A percentile compares a stretch with the other conserved stretches of the same genome.
Evolutionary conservation across 176 grass and related monocot species (phyloP).

Genomic region (Dendrocalamus sinicus): DNA sequence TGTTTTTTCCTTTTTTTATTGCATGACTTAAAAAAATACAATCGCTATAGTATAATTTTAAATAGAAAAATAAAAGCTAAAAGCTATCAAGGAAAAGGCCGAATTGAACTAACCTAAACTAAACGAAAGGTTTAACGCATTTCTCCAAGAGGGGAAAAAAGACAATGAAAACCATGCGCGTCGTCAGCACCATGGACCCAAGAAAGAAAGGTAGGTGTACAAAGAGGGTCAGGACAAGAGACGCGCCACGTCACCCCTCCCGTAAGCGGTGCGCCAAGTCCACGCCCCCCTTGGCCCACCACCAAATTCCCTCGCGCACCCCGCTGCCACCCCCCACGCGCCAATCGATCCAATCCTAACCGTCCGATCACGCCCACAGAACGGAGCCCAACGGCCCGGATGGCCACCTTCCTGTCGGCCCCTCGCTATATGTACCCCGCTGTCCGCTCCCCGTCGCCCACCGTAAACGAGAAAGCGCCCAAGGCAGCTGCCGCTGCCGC

Average conservation of each 20-base stretch:
- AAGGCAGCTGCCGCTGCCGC: conserved; percentile 3
- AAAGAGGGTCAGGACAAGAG: no score
- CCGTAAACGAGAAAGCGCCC: conserved; percentile 6
- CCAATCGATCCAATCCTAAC: accelerated
- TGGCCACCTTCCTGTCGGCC: not conserved
- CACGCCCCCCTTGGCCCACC: conserved; percentile 15
- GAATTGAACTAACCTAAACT: no score
- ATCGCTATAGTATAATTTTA: no score
- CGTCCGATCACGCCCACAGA: conserved; percentile 41
- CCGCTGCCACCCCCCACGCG: not conserved
- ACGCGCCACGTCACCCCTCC: not conserved
- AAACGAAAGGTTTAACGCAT: no score
- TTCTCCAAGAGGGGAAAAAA: no score
- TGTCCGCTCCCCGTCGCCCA: not conserved
- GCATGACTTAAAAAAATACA: no score
- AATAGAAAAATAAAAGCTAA: no score
- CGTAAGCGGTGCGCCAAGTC: conserved; percentile 7
- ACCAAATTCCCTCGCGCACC: conserved; percentile 2
- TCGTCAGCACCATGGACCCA: no score
- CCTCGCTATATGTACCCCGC: conserved; percentile 14
- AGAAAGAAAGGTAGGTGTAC: no score
- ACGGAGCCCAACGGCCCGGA: not conserved
- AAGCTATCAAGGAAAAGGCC: no score
- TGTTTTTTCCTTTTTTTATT: no score
- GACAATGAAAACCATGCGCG: no score